phyloP scores from a whole-genome alignment of 495 filamentous ascomycete species.

The Pseudoneurospora amorphoporcata region DNA sequence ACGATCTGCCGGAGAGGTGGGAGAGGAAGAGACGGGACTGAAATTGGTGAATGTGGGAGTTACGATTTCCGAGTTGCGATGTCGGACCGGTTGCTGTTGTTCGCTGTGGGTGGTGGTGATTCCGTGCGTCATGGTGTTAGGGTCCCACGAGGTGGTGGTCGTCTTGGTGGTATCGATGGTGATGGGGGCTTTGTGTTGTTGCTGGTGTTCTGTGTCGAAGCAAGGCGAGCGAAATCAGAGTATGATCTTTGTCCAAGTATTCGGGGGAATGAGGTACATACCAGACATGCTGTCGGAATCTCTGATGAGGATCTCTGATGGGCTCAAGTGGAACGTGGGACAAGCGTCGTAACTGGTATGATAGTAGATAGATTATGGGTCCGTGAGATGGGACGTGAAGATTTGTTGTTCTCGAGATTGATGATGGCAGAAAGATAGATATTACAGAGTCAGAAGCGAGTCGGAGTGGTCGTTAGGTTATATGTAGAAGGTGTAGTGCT shows the following conservation, averaged over 20 bases:
- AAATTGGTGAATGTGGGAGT: not conserved
- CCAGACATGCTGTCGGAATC: not conserved
- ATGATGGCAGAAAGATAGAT: not conserved
- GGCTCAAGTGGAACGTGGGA: not conserved
- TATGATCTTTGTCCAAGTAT: not conserved
- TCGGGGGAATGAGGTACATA: not conserved
- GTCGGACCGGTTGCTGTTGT: not conserved
- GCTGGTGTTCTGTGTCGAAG: not conserved
- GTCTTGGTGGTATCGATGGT: not conserved
- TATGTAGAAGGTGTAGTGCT: not conserved
- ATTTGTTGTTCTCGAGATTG: not conserved
- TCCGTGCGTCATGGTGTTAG: not conserved
- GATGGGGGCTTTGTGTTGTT: not conserved
- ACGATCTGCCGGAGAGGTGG: constrained; percentile 1
- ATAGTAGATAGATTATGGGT: not conserved
- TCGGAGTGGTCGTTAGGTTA: not conserved
- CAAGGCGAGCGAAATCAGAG: not conserved
- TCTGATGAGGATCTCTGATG: not conserved
- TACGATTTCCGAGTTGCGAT: not conserved
- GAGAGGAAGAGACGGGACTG: not conserved
- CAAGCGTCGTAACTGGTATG: not conserved
- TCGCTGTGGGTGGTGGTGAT: not conserved
- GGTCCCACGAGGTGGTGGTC: not conserved
- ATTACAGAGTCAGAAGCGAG: not conserved
- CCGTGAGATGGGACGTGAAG: not conserved